A percentile compares a stretch with the other conserved stretches of the same genome.
Evolutionary conservation across 768 basidiomycete species (phyloP).

Genomic region (Obba rivulosa): DNA sequence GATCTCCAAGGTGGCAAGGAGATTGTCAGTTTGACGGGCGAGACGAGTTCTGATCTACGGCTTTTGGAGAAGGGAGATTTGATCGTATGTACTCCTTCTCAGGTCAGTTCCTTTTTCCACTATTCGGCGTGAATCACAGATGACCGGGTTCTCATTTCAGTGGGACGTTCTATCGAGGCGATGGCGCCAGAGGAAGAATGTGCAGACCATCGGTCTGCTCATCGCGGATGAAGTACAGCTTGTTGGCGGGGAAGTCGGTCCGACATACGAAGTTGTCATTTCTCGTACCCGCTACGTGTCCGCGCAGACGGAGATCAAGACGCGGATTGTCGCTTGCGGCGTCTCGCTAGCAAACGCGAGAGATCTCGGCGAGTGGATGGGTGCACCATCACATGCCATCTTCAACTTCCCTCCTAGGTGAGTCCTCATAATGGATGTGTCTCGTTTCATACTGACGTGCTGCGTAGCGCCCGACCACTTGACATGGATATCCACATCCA

Average conservation of each 20-base stretch:
- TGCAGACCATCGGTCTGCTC: slow-evolving; percentile 86
- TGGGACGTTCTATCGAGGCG: slow-evolving; percentile 94
- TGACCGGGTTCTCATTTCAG: slow-evolving; percentile 30
- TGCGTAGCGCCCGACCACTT: slow-evolving; percentile 79
- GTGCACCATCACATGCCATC: slow-evolving; percentile 85
- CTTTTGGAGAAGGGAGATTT: slow-evolving; percentile 88
- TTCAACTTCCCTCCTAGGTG: slow-evolving; percentile 97
- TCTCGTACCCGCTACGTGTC: slow-evolving; percentile 97
- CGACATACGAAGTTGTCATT: slow-evolving; percentile 93
- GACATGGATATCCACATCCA: slow-evolving; percentile 98
- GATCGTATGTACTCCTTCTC: slow-evolving; percentile 88
- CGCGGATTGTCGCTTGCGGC: slow-evolving; percentile 90
- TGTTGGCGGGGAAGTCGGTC: slow-evolving; percentile 91
- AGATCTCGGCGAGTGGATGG: slow-evolving; percentile 97
- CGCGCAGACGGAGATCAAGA: slow-evolving; percentile 88
- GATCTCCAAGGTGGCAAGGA: slow-evolving; percentile 87
- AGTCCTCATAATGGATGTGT: slow-evolving; percentile 6
- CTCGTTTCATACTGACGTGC: not conserved
- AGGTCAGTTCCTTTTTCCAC: slow-evolving; percentile 44
- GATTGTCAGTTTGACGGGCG: slow-evolving; percentile 90
- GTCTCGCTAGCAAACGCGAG: slow-evolving; percentile 95
- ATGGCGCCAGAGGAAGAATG: slow-evolving; percentile 97
- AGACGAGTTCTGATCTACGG: slow-evolving; percentile 87
- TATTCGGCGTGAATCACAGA: not conserved
- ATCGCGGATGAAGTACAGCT: slow-evolving; percentile 96